Evolutionary conservation across 208 protist genomes (phyloP), one percentile per base, ranked within the genome.

Genomic region (Lotmaria passim): DNA sequence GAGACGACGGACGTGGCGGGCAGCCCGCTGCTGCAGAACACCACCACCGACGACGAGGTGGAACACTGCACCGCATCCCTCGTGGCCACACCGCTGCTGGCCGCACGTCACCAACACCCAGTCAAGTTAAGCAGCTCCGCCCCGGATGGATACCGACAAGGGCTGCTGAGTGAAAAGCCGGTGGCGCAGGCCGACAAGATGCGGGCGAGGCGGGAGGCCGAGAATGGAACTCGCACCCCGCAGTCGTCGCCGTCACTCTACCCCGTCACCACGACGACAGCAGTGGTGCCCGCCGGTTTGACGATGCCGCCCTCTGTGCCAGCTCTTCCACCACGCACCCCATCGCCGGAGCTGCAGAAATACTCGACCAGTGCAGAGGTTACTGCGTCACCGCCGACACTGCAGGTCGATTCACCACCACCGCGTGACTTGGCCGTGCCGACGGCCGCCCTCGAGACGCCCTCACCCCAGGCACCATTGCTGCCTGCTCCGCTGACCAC

Each of bases 21-120:
- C 28, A 64, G 58, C 30, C 58, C 58, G 3, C 43, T 53, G 7
- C 21, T 39, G 33, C 21, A 21, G 26, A 26, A n/a, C 30, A 38
- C 69, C n/a, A 53, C 43, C 19, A 64, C 43, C 30, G 58, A 64
- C 43, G 58, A 64, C 3, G 43, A 64, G 30, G 58, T 44, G 14
- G 44, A 41, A 34, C 43, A 41, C 58, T n/a, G 41, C n/a, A 14
- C 58, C 30, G 15, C 58, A 8, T 41, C 5, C n/a, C 14, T 52
- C 8, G n/a, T 43, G 30, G 23, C 58, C 5, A 28, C 58, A 43
- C 30, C 43, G n/a, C 28, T 64, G 44, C 58, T 23, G 23, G 7
- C 58, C 6, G 19, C 41, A 3, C 58, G 41, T 43, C 43, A 23
- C 41, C 15, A 17, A 5, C 43, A 38, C 31, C 41, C 23, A 6